Conservation (phyloP, 202 grass and related monocot genomes). For the Dendrocalamus latiflorus region DNA sequence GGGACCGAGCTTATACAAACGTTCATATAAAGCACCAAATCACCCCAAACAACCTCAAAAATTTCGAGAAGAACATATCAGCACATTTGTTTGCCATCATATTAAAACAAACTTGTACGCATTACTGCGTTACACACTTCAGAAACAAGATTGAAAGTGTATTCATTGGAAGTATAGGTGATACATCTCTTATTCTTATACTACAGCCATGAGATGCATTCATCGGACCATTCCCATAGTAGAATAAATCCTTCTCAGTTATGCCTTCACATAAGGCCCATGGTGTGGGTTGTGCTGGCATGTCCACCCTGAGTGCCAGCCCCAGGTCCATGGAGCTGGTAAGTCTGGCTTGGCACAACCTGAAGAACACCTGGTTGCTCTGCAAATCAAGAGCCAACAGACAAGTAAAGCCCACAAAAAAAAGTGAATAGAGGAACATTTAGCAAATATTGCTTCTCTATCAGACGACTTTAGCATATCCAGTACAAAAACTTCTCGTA, state of each 20-base stretch:
- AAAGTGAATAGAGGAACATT: not conserved
- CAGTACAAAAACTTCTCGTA: not conserved
- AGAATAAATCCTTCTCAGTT: not conserved
- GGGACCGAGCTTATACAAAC: not conserved
- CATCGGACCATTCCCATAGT: not conserved
- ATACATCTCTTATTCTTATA: conserved; percentile 27
- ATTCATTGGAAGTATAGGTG: not conserved
- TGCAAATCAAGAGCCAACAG: conserved; percentile 24
- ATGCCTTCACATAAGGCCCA: conserved; percentile 33
- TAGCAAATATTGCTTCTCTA: not conserved
- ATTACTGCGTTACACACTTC: not conserved
- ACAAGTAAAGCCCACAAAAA: not conserved
- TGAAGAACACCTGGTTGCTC: conserved; percentile 72
- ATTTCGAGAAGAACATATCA: not conserved
- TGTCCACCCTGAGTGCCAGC: not conserved
- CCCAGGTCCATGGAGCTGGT: conserved; percentile 57
- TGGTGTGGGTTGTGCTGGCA: not conserved
- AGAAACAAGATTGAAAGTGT: not conserved
- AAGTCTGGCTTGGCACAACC: conserved; percentile 52
- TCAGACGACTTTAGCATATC: not conserved
- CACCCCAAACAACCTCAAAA: not conserved
- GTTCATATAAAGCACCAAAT: not conserved
- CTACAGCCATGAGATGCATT: conserved; percentile 11
- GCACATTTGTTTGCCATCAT: not conserved
- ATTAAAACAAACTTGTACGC: not conserved